These are phyloP conservation scores for Termitomyces heimii DNA, from an alignment of 768 basidiomycete genomes.

Conservation along the genomic window DNA sequence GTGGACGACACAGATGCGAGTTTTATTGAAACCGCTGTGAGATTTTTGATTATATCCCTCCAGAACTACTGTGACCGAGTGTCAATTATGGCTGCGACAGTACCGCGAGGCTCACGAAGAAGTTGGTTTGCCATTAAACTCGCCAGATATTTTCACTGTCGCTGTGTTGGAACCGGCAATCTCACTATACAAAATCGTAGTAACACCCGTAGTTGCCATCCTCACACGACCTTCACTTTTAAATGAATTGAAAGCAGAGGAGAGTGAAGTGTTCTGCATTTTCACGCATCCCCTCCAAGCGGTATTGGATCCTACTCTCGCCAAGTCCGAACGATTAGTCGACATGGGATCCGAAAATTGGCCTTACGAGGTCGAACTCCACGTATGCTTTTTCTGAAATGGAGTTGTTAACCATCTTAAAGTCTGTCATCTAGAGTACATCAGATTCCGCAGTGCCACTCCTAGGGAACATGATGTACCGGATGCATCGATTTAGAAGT, in stretches of 20 bases:
- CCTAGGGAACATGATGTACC: conserved; percentile 50
- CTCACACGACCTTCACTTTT: conserved; percentile 53
- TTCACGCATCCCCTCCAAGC: conserved; percentile 79
- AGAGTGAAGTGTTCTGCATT: conserved; percentile 70
- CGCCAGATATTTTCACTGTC: conserved; percentile 52
- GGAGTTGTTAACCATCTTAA: background rate
- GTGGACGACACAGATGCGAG: conserved; percentile 60
- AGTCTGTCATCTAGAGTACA: conserved; percentile 37
- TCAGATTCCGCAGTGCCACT: conserved; percentile 45
- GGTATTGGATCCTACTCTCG: conserved; percentile 54
- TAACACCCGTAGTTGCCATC: conserved; percentile 75
- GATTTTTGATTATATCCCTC: background rate
- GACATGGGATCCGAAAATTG: conserved; percentile 63
- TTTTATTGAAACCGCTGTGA: conserved; percentile 69
- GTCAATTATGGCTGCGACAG: conserved; percentile 28
- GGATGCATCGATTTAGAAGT: conserved; percentile 82
- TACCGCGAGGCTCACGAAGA: conserved; percentile 84
- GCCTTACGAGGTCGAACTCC: conserved; percentile 67
- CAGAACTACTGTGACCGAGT: background rate
- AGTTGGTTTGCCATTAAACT: conserved; percentile 58
- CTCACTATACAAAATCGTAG: conserved; percentile 61
- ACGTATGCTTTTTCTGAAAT: conserved; percentile 38
- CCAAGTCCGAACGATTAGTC: conserved; percentile 43
- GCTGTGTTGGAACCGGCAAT: conserved; percentile 62
- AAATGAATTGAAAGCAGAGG: conserved; percentile 43